Conservation (phyloP, 148 eudicot species). For the Chenopodium berlandieri region DNA sequence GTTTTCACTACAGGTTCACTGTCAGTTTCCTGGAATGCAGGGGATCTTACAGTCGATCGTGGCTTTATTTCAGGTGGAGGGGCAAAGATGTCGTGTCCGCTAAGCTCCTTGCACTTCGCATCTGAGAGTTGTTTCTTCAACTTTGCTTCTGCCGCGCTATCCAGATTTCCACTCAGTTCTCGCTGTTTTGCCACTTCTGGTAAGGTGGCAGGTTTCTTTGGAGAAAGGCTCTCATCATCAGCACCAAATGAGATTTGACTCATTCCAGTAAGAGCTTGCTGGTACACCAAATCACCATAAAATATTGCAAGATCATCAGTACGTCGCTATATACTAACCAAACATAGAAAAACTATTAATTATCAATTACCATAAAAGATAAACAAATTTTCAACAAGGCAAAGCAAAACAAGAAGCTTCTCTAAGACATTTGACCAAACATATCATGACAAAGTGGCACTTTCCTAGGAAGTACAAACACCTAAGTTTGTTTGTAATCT, state of each 20-base stretch:
- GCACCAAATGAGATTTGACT: constrained; percentile 84
- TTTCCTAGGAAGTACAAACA: neutral
- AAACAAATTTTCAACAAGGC: neutral
- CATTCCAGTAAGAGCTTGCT: constrained; percentile 82
- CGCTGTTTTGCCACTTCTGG: constrained; percentile 93
- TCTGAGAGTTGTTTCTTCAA: constrained; percentile 69
- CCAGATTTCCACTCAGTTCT: constrained; percentile 75
- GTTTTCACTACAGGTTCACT: constrained; percentile 63
- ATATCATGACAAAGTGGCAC: constrained; percentile 11
- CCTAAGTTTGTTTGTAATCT: neutral
- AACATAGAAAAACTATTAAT: neutral
- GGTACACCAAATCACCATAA: constrained; percentile 23
- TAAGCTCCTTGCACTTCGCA: constrained; percentile 80
- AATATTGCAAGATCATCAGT: constrained; percentile 11
- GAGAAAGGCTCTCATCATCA: constrained; percentile 64
- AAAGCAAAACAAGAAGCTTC: constrained; percentile 1
- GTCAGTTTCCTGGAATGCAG: constrained; percentile 58
- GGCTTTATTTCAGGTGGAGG: constrained; percentile 79
- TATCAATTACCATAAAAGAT: neutral
- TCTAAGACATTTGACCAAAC: neutral
- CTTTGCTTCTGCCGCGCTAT: constrained; percentile 51
- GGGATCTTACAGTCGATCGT: constrained; percentile 52
- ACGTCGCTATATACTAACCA: neutral
- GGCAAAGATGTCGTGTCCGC: constrained; percentile 76
- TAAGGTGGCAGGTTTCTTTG: constrained; percentile 63